A percentile compares a stretch with the other conserved stretches of the same genome.
phyloP scores from a whole-genome alignment of 1,284 basidiomycete species.

The Ceratobasidium sp. region DNA sequence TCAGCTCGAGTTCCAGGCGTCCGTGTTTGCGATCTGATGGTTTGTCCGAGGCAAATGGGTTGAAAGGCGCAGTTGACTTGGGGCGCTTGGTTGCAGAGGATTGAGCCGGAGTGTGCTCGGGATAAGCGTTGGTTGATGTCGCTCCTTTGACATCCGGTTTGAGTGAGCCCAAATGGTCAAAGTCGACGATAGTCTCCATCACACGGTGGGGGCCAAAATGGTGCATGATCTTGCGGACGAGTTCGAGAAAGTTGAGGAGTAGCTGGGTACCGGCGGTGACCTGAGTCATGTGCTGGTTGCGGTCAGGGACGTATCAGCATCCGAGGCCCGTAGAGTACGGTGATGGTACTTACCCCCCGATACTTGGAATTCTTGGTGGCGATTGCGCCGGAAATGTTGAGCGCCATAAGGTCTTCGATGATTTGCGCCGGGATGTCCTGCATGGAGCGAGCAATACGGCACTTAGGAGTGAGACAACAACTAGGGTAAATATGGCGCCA shows the following conservation, averaged over 20 bases:
- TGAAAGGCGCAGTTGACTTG: constrained; percentile 8
- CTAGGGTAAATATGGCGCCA: not conserved
- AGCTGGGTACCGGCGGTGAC: not conserved
- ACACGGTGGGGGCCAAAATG: not conserved
- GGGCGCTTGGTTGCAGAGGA: not conserved
- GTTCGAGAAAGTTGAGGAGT: constrained; percentile 16
- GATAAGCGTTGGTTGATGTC: not conserved
- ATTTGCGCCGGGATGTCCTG: constrained; percentile 7
- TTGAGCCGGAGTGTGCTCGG: no score
- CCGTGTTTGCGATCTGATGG: no score
- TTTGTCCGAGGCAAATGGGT: constrained; percentile 4
- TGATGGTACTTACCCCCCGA: not conserved
- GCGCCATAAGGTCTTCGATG: not conserved
- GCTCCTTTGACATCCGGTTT: not conserved
- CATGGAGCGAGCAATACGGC: no score
- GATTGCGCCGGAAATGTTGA: not conserved
- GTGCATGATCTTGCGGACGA: not conserved
- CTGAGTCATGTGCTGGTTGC: not conserved
- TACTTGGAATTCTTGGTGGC: constrained; percentile 5
- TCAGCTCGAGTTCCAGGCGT: not conserved
- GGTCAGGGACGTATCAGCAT: not conserved
- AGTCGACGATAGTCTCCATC: not conserved
- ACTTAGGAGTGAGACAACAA: not conserved
- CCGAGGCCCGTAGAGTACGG: not conserved
- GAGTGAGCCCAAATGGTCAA: not conserved